A percentile compares a stretch with the other conserved stretches of the same genome.
phyloP scores from a whole-genome alignment of 2,329 filamentous ascomycete genomes.

The Talaromyces sp. region DNA sequence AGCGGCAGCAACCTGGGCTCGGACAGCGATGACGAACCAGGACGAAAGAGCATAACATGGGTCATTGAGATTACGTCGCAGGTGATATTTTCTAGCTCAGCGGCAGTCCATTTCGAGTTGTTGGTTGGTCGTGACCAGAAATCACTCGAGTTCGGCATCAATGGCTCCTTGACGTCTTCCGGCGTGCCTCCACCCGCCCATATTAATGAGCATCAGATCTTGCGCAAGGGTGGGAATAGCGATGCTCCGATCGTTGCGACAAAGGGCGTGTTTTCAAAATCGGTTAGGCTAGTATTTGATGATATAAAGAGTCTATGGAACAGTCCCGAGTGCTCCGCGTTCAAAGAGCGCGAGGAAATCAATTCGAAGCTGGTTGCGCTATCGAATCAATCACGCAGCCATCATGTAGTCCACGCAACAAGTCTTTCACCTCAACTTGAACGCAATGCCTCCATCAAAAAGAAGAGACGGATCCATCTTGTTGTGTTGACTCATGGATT shows the following conservation, averaged over 20 bases:
- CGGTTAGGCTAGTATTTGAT: constrained; percentile 73
- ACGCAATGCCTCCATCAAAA: constrained; percentile 23
- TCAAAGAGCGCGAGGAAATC: constrained; percentile 42
- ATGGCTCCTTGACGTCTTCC: constrained; percentile 50
- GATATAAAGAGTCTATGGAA: constrained; percentile 92
- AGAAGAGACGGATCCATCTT: constrained; percentile 69
- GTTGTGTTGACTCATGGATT: constrained; percentile 91
- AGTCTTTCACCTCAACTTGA: neutral
- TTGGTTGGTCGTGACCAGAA: constrained; percentile 81
- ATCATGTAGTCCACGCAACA: constrained; percentile 15
- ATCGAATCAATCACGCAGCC: constrained; percentile 18
- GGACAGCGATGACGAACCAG: constrained; percentile 23
- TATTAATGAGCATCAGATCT: constrained; percentile 72
- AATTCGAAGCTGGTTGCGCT: constrained; percentile 32
- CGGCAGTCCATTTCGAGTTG: constrained; percentile 83
- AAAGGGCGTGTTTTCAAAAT: constrained; percentile 79
- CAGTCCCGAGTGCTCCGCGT: constrained; percentile 74
- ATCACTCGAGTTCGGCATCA: constrained; percentile 66
- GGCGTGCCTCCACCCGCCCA: constrained; percentile 61
- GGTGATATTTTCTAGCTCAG: constrained; percentile 87
- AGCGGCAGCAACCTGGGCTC: constrained; percentile 29
- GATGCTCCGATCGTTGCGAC: constrained; percentile 60
- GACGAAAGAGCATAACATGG: constrained; percentile 67
- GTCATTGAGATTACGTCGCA: constrained; percentile 88
- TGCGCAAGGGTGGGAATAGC: constrained; percentile 52